Evolutionary conservation across 2,329 filamentous ascomycete species (phyloP), one percentile per base, ranked within the genome.

Genomic region (Epichloe sibirici): DNA sequence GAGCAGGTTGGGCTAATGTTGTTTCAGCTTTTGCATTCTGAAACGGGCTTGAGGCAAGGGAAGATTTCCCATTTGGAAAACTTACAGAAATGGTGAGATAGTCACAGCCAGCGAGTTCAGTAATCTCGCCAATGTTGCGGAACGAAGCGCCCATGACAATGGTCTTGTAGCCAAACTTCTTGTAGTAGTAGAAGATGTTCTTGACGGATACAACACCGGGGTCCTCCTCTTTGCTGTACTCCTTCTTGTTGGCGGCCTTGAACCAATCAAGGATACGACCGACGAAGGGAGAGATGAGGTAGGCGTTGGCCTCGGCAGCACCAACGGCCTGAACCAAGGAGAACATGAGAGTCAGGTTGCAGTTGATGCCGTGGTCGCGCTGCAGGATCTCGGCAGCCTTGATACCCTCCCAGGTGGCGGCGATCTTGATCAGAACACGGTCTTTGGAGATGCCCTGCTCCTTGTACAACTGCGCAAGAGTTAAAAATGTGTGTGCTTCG

Each of bases 111-210:
- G 91, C 91, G 57, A 98, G 83, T 80, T 98, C 93, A 47, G 89
- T 97, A 74, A 98, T 95, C 79, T 98, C 93, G 66, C 93, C 93
- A 58, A 77, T 77, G 79, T 86, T 97, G 71, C 93, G 85, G 89
- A 98, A 98, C 42, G 90, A 96, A 62, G 93, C 93, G 68, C 93
- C 93, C 93, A 98, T 98, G 74, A 98, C 93, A 65, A 97, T 96
- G 72, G 93, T 98, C 66, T 95, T 95, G 85, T 98, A 96, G 72
- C 87, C 89, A 72, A 77, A 88, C 82, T 97, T 97, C 88, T 98
- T 98, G 86, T 98, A 98, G 88, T 98, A 98, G 83, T 98, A 93
- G 84, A 86, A 98, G 78, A 98, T 98, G 72, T 66, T 69, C 80
- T 91, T 81, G 68, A 98, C 93, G 61, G 86, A 91, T 77, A 88